phyloP scores from a whole-genome alignment of 805 yeast genomes.

The Ogataea polymorpha region DNA sequence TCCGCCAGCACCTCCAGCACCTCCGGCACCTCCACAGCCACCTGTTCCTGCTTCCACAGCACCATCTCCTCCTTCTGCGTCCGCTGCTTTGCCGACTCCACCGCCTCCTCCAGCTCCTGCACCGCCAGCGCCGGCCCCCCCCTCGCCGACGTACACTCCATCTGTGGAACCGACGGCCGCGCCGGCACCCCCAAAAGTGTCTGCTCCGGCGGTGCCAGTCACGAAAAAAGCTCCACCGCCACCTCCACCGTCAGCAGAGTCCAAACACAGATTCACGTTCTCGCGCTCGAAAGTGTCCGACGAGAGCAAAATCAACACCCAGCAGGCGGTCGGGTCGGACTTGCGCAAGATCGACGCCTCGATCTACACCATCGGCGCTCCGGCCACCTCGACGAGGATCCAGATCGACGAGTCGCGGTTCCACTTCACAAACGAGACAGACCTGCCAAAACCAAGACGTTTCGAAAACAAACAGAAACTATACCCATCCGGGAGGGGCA shows the following conservation, averaged over 20 bases:
- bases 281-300: conserved; percentile 28
- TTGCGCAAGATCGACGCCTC: conserved; percentile 62
- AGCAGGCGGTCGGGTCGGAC: conserved; percentile 46
- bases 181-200: conserved; percentile 21
- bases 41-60: conserved; percentile 1
- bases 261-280: conserved; percentile 14
- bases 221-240: conserved; percentile 29
- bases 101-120: conserved; percentile 13
- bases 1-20: conserved; percentile 23
- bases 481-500: conserved; percentile 94
- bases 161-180: conserved; percentile 8
- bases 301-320: conserved; percentile 34
- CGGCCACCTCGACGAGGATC: conserved; percentile 29
- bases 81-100: conserved; percentile 6
- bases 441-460: conserved; percentile 84
- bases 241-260: conserved; percentile 30
- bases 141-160: conserved; percentile 7
- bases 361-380: conserved; percentile 57
- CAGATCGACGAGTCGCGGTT: conserved; percentile 72
- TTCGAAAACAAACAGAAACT: conserved; percentile 69
- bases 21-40: conserved; percentile 22
- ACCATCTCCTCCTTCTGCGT: conserved; percentile 1
- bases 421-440: conserved; percentile 60
- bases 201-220: conserved; percentile 10
- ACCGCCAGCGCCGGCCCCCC: conserved; percentile 15